phyloP scores from a whole-genome alignment of 2,329 filamentous ascomycete genomes.

The Penicillium capsulatum region DNA sequence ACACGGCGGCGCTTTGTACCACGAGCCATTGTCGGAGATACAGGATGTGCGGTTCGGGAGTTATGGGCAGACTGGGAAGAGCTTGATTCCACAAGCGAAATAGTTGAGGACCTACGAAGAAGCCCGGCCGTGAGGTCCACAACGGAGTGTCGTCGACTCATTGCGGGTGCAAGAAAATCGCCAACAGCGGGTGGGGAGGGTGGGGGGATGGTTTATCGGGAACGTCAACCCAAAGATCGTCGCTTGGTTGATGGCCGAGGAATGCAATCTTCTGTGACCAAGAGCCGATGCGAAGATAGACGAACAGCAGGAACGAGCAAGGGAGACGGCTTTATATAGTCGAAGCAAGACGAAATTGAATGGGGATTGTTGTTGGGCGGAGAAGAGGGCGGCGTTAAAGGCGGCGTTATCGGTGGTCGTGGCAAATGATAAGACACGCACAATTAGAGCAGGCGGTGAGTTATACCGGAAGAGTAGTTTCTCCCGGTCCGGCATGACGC shows the following conservation, averaged over 20 bases:
- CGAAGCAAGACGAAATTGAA: neutral
- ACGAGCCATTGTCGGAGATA: neutral
- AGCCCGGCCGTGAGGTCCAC: conserved; percentile 14
- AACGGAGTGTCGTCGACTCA: conserved; percentile 16
- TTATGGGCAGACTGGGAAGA: neutral
- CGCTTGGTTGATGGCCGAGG: too few relatives aligned
- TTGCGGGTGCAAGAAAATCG: neutral
- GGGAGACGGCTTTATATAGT: too few relatives aligned
- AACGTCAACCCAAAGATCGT: neutral
- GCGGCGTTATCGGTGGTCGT: conserved; percentile 3
- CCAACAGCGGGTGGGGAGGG: neutral
- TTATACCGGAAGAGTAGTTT: conserved; percentile 3
- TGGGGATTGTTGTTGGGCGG: neutral
- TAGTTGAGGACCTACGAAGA: neutral
- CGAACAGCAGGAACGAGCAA: too few relatives aligned
- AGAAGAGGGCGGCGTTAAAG: too few relatives aligned
- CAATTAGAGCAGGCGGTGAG: conserved; percentile 11
- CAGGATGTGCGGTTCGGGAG: neutral
- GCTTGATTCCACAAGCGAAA: neutral
- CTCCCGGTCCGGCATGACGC: conserved; percentile 20
- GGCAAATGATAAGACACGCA: conserved; percentile 8
- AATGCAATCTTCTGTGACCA: too few relatives aligned
- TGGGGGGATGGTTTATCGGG: neutral
- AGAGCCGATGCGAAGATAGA: too few relatives aligned
- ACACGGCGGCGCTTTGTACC: conserved; percentile 16